These are phyloP conservation scores for Pseudomonodictys pantanalensis DNA, from an alignment of 495 filamentous ascomycete genomes.

Conservation along the genomic window DNA sequence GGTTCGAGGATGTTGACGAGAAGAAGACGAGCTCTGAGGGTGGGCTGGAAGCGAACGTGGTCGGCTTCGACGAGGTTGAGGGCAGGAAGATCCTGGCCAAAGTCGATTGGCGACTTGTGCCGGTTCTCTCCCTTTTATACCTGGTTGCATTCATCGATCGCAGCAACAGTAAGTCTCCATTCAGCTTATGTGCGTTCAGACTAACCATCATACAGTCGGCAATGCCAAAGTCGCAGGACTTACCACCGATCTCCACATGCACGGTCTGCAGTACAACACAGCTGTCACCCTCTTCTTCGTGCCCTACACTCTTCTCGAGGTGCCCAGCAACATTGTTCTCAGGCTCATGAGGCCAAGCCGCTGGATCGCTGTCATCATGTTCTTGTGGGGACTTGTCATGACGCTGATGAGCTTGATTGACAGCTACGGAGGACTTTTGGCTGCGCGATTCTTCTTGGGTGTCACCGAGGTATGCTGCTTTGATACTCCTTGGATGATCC, in stretches of 20 bases:
- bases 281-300: conserved; percentile 43
- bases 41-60: conserved; percentile 1
- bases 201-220: conserved; percentile 19
- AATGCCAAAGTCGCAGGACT: conserved; percentile 33
- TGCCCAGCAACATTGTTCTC: conserved; percentile 36
- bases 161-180: conserved; percentile 36
- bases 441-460: conserved; percentile 35
- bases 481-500: neutral
- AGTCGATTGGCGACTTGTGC: conserved; percentile 30
- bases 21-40: conserved; percentile 20
- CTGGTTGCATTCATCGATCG: conserved; percentile 31
- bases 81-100: conserved; percentile 17
- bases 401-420: conserved; percentile 42
- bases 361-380: conserved; percentile 33
- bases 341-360: conserved; percentile 25
- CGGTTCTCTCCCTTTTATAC: conserved; percentile 24
- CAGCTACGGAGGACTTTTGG: conserved; percentile 29
- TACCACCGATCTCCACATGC: conserved; percentile 21
- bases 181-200: neutral
- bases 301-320: conserved; percentile 38
- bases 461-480: conserved; percentile 35
- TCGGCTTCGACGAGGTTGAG: conserved; percentile 15
- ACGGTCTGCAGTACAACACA: conserved; percentile 25
- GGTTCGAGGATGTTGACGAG: conserved; percentile 21
- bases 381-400: conserved; percentile 53